Evolutionary conservation across 1,139 yeast genomes (phyloP), one percentile per base, ranked within the genome.

Genomic region (Saccharomyces hybrid): DNA sequence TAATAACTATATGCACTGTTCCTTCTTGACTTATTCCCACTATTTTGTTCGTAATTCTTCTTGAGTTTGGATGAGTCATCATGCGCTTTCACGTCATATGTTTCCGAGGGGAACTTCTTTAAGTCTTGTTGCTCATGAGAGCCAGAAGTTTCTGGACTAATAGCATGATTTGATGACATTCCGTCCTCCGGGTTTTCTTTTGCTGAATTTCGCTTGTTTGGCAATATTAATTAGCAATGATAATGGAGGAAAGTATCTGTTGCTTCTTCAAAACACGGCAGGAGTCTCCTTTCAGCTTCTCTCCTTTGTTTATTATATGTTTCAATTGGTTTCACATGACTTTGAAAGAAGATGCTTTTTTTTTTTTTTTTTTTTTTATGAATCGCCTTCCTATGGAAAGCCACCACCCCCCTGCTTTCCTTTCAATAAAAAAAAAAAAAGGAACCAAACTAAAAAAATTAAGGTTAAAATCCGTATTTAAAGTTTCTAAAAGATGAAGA

Each of bases 21-120:
- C 28, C 54, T 56, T 48, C 56, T 53, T 34, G 49, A 21, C 12
- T 47, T 34, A 5, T 47, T 9, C 50, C 38, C 47, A 55, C 14
- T 12, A 11, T 41, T 32, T 48, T 32, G 38, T 29, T 48, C 51
- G 47, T 60, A 56, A 27, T 54, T 55, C 26, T 55, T 51, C 49
- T 56, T 58, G 50, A 60, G 55, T 2, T 48, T 53, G 4, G 63
- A 59, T 8, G 47, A 48, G 3, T 58, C 61, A 49, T 54, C 56
- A 41, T 56, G 56, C 1, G 51, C 34, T 19, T 21, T 8, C 29
- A 54, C 51, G 48, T 52, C 50, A 31, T 46, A 52, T 19, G 49
- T 51, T 8, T 49, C 47, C 26, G 44, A 16, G 12, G 26, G 24
- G 2, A 12, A 19, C 11, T 4, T 19, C 44, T 38, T 26, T 24